phyloP scores from a whole-genome alignment of 78 protist genomes.

The Dictyostelium brefeldianum region DNA sequence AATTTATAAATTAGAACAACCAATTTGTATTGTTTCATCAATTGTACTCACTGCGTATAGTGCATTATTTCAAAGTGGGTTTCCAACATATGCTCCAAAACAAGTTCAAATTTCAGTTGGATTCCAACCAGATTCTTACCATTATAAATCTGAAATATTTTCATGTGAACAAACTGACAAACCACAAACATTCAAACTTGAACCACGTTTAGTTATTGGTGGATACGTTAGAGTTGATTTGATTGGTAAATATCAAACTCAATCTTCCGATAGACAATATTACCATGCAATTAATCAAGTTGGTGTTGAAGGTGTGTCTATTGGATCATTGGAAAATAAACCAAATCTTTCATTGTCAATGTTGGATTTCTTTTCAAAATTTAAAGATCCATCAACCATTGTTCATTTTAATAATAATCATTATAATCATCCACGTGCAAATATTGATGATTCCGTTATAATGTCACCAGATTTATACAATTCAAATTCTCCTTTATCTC shows the following conservation, averaged over 20 bases:
- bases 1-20: constrained; percentile 50
- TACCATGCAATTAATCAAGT: constrained; percentile 49
- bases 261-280: constrained; percentile 26
- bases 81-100: constrained; percentile 60
- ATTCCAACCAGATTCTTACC: constrained; percentile 35
- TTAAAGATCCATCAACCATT: neutral
- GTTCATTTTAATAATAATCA: constrained; percentile 8
- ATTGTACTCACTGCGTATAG: constrained; percentile 33
- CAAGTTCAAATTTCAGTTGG: constrained; percentile 40
- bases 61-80: constrained; percentile 45
- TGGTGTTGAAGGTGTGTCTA: constrained; percentile 45
- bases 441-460: neutral
- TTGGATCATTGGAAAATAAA: constrained; percentile 29
- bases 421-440: neutral
- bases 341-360: constrained; percentile 21
- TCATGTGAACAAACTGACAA: constrained; percentile 35
- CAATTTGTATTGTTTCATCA: constrained; percentile 63
- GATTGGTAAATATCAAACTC: constrained; percentile 56
- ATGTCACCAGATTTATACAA: neutral
- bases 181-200: constrained; percentile 55
- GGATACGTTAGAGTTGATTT: constrained; percentile 51
- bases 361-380: constrained; percentile 26
- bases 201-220: constrained; percentile 52
- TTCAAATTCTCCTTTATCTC: neutral
- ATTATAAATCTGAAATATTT: constrained; percentile 44